Base-by-base conservation (phyloP, 352 stramenopile genomes). In the Globisporangium middletonii region DNA sequence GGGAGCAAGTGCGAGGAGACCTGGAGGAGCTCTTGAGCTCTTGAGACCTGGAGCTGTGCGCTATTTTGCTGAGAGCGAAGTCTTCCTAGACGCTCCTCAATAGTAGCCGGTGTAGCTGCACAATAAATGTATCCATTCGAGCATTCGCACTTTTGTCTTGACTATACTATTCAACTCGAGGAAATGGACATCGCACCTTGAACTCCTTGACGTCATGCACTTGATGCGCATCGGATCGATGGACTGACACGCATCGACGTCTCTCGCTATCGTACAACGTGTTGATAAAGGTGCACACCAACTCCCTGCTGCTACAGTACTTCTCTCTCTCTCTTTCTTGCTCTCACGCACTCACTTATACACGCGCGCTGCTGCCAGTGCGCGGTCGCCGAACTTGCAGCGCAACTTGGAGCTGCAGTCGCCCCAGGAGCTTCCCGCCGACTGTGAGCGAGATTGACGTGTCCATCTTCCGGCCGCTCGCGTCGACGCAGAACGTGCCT, bases 401-500 rank as follows among this genome's bases (percentile, higher is more conserved):
- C 50, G 73, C 74, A 9, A 91, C 72, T 18, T 72, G 71, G 23
- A 91, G 53, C 38, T 87, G 73, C 28, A 91, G 68, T 0, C 73
- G 71, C 0, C 76, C 81, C 7, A 89, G 64, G 27, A 91, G 57
- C 60, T 76, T 74, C 11, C 81, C 81, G 16, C 81, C 81, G 35
- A 89, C 58, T 0, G 81, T 91, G 23, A 91, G 59, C 23, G 81
- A 74, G 44, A 89, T 74, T 50, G 67, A 68, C 3, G 75, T 71
- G 23, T 87, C 77, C 13, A 72, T 64, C 27, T 86, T 83, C 48
- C 69, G 73, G 45, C 61, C 56, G 47, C 62, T 77, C 11, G 65
- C 68, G 41, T 86, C 74, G 26, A 85, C 75, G 44, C 79, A 88
- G 50, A 91, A 91, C 9, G 72, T 79, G 19, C 77, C 81, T 44